These are phyloP conservation scores for Penicillium riverlandense DNA, from an alignment of 495 filamentous ascomycete genomes.

Conservation along the genomic window DNA sequence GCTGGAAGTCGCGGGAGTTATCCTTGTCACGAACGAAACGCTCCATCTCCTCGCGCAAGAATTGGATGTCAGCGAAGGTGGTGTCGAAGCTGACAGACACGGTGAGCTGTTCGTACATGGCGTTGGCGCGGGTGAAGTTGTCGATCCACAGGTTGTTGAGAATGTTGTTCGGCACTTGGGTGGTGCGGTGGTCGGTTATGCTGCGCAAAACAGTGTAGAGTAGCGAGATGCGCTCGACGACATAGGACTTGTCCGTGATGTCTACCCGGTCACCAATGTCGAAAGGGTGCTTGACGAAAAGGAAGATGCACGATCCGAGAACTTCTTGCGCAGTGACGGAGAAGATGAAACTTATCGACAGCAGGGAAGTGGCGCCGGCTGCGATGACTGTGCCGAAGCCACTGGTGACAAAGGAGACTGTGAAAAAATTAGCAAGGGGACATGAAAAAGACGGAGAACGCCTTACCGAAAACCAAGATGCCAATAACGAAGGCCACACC, in stretches of 20 bases:
- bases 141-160: slow-evolving; percentile 90
- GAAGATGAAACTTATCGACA: slow-evolving; percentile 93
- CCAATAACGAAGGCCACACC: slow-evolving; percentile 72
- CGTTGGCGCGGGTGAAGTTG: slow-evolving; percentile 81
- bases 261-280: slow-evolving; percentile 95
- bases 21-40: slow-evolving; percentile 77
- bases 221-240: slow-evolving; percentile 90
- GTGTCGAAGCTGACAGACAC: slow-evolving; percentile 81
- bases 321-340: slow-evolving; percentile 87
- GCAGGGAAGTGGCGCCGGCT: slow-evolving; percentile 88
- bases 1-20: slow-evolving; percentile 87
- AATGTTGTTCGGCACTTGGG: slow-evolving; percentile 85
- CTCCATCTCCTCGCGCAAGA: slow-evolving; percentile 73
- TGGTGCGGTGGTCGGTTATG: slow-evolving; percentile 71
- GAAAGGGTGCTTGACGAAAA: slow-evolving; percentile 94
- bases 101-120: slow-evolving; percentile 82
- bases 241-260: slow-evolving; percentile 59
- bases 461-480: slow-evolving; percentile 63
- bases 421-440: too few relatives aligned
- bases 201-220: slow-evolving; percentile 90
- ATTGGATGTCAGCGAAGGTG: slow-evolving; percentile 76
- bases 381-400: slow-evolving; percentile 82
- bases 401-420: slow-evolving; percentile 74
- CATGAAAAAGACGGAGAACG: too few relatives aligned
- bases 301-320: slow-evolving; percentile 91